Evolutionary conservation across 2,329 filamentous ascomycete genomes (phyloP).

Genomic region (Dactylellina sp.): DNA sequence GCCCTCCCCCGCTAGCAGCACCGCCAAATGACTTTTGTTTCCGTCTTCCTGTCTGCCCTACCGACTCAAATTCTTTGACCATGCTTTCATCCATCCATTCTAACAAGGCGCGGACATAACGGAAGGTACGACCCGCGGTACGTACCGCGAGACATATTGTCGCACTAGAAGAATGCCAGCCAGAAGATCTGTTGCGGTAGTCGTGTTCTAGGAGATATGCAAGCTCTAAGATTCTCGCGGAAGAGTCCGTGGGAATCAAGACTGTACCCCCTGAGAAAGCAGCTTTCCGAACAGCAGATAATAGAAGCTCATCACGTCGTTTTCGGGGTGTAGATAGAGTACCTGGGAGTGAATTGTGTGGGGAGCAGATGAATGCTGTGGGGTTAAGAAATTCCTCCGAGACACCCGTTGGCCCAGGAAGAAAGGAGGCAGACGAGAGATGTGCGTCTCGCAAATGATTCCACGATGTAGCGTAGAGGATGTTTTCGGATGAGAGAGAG

Average conservation of each 20-base stretch:
- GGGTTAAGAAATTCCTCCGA: slow-evolving; percentile 93
- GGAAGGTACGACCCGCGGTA: slow-evolving; percentile 87
- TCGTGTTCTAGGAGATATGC: slow-evolving; percentile 92
- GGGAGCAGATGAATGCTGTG: slow-evolving; percentile 92
- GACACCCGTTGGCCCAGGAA: slow-evolving; percentile 79
- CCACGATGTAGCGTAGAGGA: slow-evolving; percentile 98
- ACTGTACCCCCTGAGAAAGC: slow-evolving; percentile 88
- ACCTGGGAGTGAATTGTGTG: slow-evolving; percentile 78
- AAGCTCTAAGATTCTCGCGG: slow-evolving; percentile 90
- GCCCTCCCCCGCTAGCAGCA: too few relatives aligned
- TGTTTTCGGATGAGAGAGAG: slow-evolving; percentile 92
- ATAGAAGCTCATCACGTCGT: slow-evolving; percentile 84
- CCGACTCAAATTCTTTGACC: slow-evolving; percentile 87
- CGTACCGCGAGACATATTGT: slow-evolving; percentile 75
- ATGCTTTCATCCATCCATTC: slow-evolving; percentile 99
- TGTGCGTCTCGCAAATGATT: slow-evolving; percentile 98
- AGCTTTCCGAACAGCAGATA: slow-evolving; percentile 80
- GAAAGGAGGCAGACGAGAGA: slow-evolving; percentile 90
- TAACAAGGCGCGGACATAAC: slow-evolving; percentile 89
- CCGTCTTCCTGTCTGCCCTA: slow-evolving; percentile 68
- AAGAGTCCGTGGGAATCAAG: slow-evolving; percentile 92
- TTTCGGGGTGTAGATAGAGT: slow-evolving; percentile 78
- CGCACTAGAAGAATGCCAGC: slow-evolving; percentile 57
- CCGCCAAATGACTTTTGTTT: slow-evolving; percentile 61
- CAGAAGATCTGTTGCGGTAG: slow-evolving; percentile 76